Conservation (phyloP, 2,329 filamentous ascomycete genomes). For the Gremmenia infestans region DNA sequence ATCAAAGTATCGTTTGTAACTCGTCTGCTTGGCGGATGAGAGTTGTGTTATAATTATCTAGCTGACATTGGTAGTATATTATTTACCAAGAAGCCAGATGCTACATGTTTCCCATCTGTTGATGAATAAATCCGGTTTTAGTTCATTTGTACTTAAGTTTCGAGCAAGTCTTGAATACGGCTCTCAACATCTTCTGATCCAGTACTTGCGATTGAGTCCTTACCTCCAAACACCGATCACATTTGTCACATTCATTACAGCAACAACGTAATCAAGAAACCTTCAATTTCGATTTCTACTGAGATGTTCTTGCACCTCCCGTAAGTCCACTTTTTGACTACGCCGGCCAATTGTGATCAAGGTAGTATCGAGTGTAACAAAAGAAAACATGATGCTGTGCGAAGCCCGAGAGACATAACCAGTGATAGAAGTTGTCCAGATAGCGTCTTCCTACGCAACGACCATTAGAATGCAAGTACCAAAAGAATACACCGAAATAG, state of each 20-base stretch:
- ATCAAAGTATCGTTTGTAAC: too few species aligned
- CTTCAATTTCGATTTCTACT: conserved; percentile 31
- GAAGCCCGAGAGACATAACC: conserved; percentile 30
- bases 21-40: too few species aligned
- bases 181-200: too few species aligned
- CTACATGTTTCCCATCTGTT: too few species aligned
- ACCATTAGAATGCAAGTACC: conserved; percentile 37
- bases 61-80: too few species aligned
- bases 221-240: neutral
- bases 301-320: conserved; percentile 28
- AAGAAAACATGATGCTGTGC: conserved; percentile 24
- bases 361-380: conserved; percentile 28
- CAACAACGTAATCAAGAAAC: conserved; percentile 11
- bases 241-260: neutral
- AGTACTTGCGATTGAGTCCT: too few species aligned
- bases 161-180: too few species aligned
- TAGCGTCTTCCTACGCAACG: conserved; percentile 38
- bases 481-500: conserved; percentile 27
- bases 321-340: conserved; percentile 32
- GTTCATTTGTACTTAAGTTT: too few species aligned
- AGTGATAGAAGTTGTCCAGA: conserved; percentile 43
- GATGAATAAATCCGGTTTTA: too few species aligned
- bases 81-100: too few species aligned
- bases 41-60: too few species aligned
- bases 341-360: conserved; percentile 31